A percentile compares a stretch with the other conserved stretches of the same genome.
Conservation (phyloP, 805 yeast genomes). For the Nakazawaea siamensis region DNA sequence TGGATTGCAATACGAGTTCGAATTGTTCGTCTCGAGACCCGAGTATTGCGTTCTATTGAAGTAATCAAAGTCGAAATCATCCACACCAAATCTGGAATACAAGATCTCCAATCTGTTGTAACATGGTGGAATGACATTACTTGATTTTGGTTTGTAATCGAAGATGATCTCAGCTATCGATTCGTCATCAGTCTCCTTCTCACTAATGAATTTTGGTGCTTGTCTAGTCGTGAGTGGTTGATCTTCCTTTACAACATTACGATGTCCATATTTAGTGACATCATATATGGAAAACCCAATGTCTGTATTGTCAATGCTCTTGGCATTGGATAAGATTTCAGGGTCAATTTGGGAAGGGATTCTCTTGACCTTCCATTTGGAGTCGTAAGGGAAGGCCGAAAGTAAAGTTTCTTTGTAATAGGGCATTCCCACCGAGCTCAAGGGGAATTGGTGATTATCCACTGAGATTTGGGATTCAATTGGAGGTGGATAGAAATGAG, state of each 20-base stretch:
- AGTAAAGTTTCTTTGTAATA: conserved; percentile 69
- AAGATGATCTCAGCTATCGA: conserved; percentile 17
- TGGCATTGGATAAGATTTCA: conserved; percentile 31
- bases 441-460: conserved; percentile 44
- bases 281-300: conserved; percentile 45
- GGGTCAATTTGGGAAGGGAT: conserved; percentile 48
- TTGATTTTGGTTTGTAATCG: conserved; percentile 19
- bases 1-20: conserved; percentile 71
- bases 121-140: conserved; percentile 57
- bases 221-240: conserved; percentile 38
- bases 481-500: conserved; percentile 23
- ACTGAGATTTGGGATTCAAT: conserved; percentile 19
- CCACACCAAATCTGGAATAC: conserved; percentile 86
- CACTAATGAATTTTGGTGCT: conserved; percentile 51
- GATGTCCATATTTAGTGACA: conserved; percentile 44
- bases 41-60: conserved; percentile 70
- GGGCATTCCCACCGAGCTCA: conserved; percentile 78
- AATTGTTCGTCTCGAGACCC: conserved; percentile 85
- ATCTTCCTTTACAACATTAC: conserved; percentile 32
- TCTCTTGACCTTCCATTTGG: conserved; percentile 51
- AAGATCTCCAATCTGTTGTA: conserved; percentile 68
- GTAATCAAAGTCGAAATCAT: conserved; percentile 84
- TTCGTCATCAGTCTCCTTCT: conserved; percentile 26
- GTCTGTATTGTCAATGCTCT: conserved; percentile 23
- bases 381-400: conserved; percentile 71